These are phyloP conservation scores for Pichia cabralensis DNA, from an alignment of 805 yeast genomes.

Conservation along the genomic window DNA sequence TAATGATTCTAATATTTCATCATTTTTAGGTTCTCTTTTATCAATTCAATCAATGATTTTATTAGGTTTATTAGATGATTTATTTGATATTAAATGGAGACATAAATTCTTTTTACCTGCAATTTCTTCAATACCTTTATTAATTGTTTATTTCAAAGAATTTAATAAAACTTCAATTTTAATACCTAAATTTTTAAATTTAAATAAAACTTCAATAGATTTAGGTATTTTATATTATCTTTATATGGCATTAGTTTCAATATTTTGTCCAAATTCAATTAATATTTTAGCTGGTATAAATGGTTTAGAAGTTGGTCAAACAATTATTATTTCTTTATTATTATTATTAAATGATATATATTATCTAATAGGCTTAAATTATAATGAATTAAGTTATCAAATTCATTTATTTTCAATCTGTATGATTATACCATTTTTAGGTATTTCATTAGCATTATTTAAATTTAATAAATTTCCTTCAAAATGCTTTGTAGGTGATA, in stretches of 20 bases:
- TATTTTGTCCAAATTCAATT: slow-evolving; percentile 92
- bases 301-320: slow-evolving; percentile 95
- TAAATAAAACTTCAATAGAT: slow-evolving; percentile 44
- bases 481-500: slow-evolving; percentile 91
- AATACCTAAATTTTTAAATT: slow-evolving; percentile 60
- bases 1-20: slow-evolving; percentile 63
- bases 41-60: slow-evolving; percentile 77
- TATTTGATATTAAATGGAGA: slow-evolving; percentile 95
- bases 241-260: slow-evolving; percentile 87
- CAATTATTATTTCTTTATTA: slow-evolving; percentile 63
- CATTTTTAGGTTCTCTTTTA: slow-evolving; percentile 74
- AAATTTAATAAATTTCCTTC: slow-evolving; percentile 89
- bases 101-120: slow-evolving; percentile 95
- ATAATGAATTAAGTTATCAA: slow-evolving; percentile 45
- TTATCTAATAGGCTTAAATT: slow-evolving; percentile 35
- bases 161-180: slow-evolving; percentile 85
- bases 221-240: slow-evolving; percentile 71
- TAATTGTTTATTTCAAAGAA: slow-evolving; percentile 87
- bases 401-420: slow-evolving; percentile 78
- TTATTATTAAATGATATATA: slow-evolving; percentile 68
- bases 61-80: slow-evolving; percentile 86
- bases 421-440: slow-evolving; percentile 75
- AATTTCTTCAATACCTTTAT: slow-evolving; percentile 82
- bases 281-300: slow-evolving; percentile 94
- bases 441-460: slow-evolving; percentile 69